Evolutionary conservation across 2,329 filamentous ascomycete genomes (phyloP), one percentile per base, ranked within the genome.

Genomic region (Trichothecium sympodiale): DNA sequence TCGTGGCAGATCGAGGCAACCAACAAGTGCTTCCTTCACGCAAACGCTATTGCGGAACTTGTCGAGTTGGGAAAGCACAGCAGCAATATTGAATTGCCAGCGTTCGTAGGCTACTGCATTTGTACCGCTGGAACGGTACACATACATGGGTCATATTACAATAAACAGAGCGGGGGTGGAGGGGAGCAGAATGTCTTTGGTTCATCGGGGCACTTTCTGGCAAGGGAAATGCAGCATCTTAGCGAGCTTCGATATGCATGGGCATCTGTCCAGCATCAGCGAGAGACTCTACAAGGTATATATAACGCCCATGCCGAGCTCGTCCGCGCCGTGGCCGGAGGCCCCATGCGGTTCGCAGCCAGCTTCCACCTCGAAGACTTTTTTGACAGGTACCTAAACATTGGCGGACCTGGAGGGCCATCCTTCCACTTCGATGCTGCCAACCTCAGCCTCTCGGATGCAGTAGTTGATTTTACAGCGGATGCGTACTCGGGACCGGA

Each of bases 1-100:
- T 88, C 83, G 18, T 94, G 86, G 86, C 86, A 93, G 52, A 89
- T 93, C 33, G 84, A 93, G 53, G 84, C 86, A 0, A 93, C 85
- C 0, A 89, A 91, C 48, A 70, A 89, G 52, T 93, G 86, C 56
- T 91, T 77, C 53, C 62, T 88, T 14, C 86, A 94, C 45, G 85
- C 86, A 5, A 94, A 93, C 49, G 84, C 85, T 5, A 88, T 93
- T 35, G 78, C 83, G 2, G 85, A 93, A 49, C 62, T 94, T 3
- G 79, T 87, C 4, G 82, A 89, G 51, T 71, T 88, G 13, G 83
- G 83, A 2, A 80, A 80, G 43, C 80, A 81, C 44, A 77, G 79
- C 2, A 72, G 75, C 2, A 73, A 80, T 3, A 76, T 88, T 16
- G 84, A 91, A 55, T 93, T 84, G 84, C 83, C 86, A 0, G 79